Conservation (phyloP, 2,329 filamentous ascomycete genomes). For the Arthrobotrys sinensis region DNA sequence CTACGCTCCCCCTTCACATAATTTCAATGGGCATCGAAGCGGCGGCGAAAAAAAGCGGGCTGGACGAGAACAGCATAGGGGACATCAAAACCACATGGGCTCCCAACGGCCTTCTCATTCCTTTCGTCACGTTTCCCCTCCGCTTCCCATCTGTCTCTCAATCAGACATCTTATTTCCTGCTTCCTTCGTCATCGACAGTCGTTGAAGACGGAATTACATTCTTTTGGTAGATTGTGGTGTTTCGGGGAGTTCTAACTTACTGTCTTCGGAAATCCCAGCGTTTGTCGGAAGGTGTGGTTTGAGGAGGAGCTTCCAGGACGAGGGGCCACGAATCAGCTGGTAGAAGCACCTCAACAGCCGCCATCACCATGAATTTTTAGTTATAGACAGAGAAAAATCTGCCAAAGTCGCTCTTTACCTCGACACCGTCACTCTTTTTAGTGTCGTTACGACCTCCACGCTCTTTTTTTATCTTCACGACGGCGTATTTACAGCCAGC, state of each 20-base stretch:
- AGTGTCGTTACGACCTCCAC: conserved; percentile 43
- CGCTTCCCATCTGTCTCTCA: conserved; percentile 43
- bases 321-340: conserved; percentile 60
- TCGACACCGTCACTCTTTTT: conserved; percentile 52
- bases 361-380: conserved; percentile 62
- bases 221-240: conserved; percentile 57
- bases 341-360: conserved; percentile 61
- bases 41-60: conserved; percentile 51
- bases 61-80: conserved; percentile 49
- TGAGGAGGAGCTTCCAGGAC: conserved; percentile 59
- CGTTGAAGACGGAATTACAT: conserved; percentile 57
- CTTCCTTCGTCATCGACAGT: conserved; percentile 44
- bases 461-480: conserved; percentile 42
- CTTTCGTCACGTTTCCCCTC: conserved; percentile 59
- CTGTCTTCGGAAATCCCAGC: conserved; percentile 59
- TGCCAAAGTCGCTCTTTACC: conserved; percentile 56
- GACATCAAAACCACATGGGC: conserved; percentile 57
- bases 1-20: conserved; percentile 48
- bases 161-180: conserved; percentile 37
- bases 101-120: conserved; percentile 59
- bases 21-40: conserved; percentile 44
- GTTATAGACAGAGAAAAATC: conserved; percentile 51
- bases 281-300: conserved; percentile 60
- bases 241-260: conserved; percentile 58
- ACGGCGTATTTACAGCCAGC: conserved; percentile 35